phyloP scores from a whole-genome alignment of 768 basidiomycete genomes.

The Cyclocybe cylindracea region DNA sequence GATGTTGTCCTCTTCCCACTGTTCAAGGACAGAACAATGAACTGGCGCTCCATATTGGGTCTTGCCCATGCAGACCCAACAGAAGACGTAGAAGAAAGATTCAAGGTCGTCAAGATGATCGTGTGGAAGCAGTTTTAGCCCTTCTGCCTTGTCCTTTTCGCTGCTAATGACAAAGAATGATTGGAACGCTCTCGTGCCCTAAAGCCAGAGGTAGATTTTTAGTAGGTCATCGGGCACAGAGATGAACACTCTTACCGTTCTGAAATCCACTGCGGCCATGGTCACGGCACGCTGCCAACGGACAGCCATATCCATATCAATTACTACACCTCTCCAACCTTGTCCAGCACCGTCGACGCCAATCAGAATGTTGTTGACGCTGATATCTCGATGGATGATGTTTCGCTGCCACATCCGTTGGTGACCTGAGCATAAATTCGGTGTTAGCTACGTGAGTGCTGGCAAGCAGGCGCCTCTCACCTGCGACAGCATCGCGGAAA shows the following conservation, averaged over 20 bases:
- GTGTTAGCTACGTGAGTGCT: not conserved
- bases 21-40: too few relatives aligned
- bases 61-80: conserved; percentile 5
- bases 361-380: conserved; percentile 18
- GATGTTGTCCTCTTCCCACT: too few relatives aligned
- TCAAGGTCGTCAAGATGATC: conserved; percentile 14
- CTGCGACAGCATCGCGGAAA: conserved; percentile 12
- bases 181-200: conserved; percentile 14
- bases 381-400: conserved; percentile 26
- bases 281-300: not conserved
- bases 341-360: not conserved
- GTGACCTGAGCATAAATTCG: conserved; percentile 10
- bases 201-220: not conserved
- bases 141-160: not conserved
- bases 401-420: conserved; percentile 7
- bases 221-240: not conserved
- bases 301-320: conserved; percentile 10
- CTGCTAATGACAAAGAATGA: conserved; percentile 5
- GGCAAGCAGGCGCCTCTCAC: conserved; percentile 1
- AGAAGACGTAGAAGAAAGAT: conserved; percentile 13
- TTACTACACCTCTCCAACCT: conserved; percentile 10
- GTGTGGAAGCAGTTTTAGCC: not conserved
- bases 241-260: not conserved
- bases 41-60: too few relatives aligned
- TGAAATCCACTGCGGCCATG: not conserved